Percentiles rank a stretch among this genome's conserved stretches.
Evolutionary conservation across 139 green algal species (phyloP).

Genomic region (Chlamydomonas sp.): DNA sequence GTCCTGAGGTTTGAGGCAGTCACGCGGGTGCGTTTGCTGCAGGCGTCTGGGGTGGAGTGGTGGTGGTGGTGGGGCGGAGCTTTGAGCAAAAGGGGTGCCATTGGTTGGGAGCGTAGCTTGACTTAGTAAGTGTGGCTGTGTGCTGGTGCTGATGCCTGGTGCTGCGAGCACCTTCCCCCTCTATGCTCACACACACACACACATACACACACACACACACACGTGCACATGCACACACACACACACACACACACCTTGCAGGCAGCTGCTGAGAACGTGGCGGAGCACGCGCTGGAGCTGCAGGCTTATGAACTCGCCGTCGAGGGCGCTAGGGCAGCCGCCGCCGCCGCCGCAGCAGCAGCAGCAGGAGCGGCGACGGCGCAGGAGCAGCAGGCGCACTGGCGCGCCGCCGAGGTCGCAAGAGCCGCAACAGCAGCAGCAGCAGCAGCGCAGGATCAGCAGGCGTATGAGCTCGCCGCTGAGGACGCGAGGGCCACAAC

Average conservation of each 20-base stretch:
- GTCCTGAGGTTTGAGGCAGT: slow-evolving; percentile 61
- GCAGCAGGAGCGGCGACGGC: too few relatives aligned
- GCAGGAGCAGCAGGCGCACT: too few relatives aligned
- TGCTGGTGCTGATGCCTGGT: background rate
- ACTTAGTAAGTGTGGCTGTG: background rate
- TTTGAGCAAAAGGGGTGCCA: too few relatives aligned
- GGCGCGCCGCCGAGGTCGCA: too few relatives aligned
- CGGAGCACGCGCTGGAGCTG: background rate
- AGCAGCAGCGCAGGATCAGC: too few relatives aligned
- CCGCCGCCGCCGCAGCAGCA: background rate
- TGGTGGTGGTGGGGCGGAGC: too few relatives aligned
- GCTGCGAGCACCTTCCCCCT: background rate
- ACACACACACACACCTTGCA: background rate
- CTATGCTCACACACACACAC: background rate
- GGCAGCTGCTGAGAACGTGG: background rate
- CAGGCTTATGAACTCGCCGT: background rate
- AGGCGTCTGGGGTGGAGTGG: too few relatives aligned
- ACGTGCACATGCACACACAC: background rate
- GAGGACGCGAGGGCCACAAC: too few relatives aligned
- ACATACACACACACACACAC: background rate
- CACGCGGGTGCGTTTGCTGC: too few relatives aligned
- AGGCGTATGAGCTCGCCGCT: too few relatives aligned
- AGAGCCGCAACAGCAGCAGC: too few relatives aligned
- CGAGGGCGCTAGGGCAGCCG: background rate
- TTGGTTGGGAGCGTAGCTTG: background rate